phyloP scores from a whole-genome alignment of 2,329 filamentous ascomycete genomes.

The Aspergillus quadricinctus region DNA sequence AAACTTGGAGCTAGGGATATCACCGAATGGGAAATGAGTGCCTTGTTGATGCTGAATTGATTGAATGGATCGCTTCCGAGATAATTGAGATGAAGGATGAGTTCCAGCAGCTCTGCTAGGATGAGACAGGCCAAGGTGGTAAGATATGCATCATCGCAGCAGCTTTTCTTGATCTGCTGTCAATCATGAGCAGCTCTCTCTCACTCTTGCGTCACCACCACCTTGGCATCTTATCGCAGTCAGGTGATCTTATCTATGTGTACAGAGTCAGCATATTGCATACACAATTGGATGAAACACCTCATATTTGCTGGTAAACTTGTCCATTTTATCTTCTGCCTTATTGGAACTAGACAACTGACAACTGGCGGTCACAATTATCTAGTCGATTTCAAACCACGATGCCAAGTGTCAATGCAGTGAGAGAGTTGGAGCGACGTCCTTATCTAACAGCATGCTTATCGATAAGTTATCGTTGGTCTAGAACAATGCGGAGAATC shows the following conservation, averaged over 20 bases:
- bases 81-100: neutral
- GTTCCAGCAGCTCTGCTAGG: neutral
- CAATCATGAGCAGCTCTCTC: conserved; percentile 2
- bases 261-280: neutral
- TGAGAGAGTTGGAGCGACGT: neutral
- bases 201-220: conserved; percentile 19
- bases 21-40: neutral
- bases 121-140: conserved; percentile 1
- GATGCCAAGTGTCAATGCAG: neutral
- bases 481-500: neutral
- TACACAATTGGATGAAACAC: neutral
- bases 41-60: neutral
- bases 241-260: conserved; percentile 11
- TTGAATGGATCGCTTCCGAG: neutral
- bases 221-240: conserved; percentile 13
- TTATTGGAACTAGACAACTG: neutral
- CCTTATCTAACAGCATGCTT: neutral
- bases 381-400: neutral
- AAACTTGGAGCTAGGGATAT: neutral
- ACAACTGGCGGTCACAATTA: neutral
- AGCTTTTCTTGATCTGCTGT: conserved; percentile 4
- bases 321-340: neutral
- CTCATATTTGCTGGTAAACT: neutral
- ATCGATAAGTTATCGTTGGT: neutral
- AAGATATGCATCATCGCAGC: neutral